Conservation (phyloP, 2,329 filamentous ascomycete species). For the Talaromyces atroroseus region DNA sequence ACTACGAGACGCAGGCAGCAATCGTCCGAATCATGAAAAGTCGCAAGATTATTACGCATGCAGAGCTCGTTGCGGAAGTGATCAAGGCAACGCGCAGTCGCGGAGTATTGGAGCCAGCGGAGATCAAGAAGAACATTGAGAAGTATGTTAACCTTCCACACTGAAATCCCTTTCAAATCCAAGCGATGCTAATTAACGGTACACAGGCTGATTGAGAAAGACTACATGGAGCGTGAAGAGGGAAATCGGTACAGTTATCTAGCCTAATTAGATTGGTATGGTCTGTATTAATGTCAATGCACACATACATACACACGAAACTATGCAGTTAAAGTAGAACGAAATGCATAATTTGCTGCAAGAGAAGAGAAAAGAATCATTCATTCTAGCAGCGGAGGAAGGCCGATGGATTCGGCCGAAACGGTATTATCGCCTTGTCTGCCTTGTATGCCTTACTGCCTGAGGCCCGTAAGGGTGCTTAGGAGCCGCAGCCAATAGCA, state of each 20-base stretch:
- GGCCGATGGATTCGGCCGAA: background rate
- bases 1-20: conserved; percentile 94
- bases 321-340: background rate
- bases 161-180: background rate
- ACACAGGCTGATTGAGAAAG: conserved; percentile 79
- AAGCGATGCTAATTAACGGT: conserved; percentile 10
- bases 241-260: conserved; percentile 64
- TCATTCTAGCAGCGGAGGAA: background rate
- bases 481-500: background rate
- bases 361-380: background rate
- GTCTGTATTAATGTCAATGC: background rate
- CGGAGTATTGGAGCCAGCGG: conserved; percentile 74
- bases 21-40: conserved; percentile 98
- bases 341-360: background rate
- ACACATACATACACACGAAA: background rate
- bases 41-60: conserved; percentile 77
- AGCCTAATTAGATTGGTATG: conserved; percentile 32
- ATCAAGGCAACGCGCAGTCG: conserved; percentile 84
- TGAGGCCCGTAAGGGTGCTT: background rate
- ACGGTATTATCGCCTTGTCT: background rate
- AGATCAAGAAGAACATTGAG: conserved; percentile 97
- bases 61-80: conserved; percentile 84
- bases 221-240: conserved; percentile 79
- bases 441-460: background rate
- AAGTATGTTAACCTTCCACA: conserved; percentile 57